Conservation (phyloP, 306 rosid genomes). For the Fagus sylvatica region DNA sequence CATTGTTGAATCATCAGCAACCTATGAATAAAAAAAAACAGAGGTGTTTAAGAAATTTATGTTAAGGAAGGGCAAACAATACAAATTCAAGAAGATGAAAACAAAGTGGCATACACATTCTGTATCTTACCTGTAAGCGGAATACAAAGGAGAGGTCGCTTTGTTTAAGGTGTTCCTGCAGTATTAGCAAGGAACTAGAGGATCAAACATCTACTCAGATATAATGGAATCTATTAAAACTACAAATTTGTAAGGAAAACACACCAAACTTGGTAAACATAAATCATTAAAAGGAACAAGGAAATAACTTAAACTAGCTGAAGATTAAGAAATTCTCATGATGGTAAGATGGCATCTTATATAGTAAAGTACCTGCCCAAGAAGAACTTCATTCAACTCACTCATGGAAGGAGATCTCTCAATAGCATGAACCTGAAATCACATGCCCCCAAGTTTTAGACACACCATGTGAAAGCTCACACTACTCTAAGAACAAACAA, state of each 20-base stretch:
- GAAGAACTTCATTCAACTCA: slow-evolving; percentile 90
- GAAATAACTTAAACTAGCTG: not conserved
- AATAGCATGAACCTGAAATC: slow-evolving; percentile 82
- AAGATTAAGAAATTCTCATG: not conserved
- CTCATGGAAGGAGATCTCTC: slow-evolving; percentile 99
- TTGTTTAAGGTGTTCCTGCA: slow-evolving; percentile 90
- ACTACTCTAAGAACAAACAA: slow-evolving; percentile 15
- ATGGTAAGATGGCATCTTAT: not conserved
- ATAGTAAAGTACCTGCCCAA: slow-evolving; percentile 75
- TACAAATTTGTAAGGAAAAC: not conserved
- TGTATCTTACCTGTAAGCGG: slow-evolving; percentile 83
- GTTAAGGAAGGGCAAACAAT: not conserved
- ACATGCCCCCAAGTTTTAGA: slow-evolving; percentile 29
- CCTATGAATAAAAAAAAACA: slow-evolving; percentile 45
- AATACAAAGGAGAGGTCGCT: slow-evolving; percentile 92
- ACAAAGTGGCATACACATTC: slow-evolving; percentile 8
- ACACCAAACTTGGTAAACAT: slow-evolving; percentile 3
- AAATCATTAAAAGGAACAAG: not conserved
- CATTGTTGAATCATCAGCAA: slow-evolving; percentile 91
- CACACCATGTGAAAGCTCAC: slow-evolving; percentile 23
- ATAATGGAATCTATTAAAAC: not conserved
- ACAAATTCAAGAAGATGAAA: slow-evolving; percentile 14
- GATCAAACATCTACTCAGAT: not conserved
- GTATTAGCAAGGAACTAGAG: slow-evolving; percentile 1
- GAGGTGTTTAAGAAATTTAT: not conserved